Base-by-base conservation (phyloP, 345 rosid genomes). In the Gossypium herbaceum region DNA sequence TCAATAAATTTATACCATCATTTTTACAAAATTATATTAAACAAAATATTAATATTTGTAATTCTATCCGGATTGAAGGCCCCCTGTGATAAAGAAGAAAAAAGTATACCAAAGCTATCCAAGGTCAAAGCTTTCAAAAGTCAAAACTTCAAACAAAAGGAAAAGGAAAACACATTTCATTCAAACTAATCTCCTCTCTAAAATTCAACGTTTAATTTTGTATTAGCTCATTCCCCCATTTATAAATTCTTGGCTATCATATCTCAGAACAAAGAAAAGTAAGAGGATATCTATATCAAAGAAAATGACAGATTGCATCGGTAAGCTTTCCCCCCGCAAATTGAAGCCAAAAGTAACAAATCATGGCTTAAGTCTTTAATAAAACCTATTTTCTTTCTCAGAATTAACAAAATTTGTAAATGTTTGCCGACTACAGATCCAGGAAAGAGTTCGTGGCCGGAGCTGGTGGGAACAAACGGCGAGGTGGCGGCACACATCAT, bases 371-470 rank as follows among this genome's bases (percentile, higher is more conserved):
- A 22, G 62, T 3, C 34, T 58, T 58, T 34, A 34, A 12, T 50
- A 50, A 50, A 12, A 9, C 16, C 54, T 13, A 50, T 3, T 22
- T 58, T 11, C 0, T 58, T 58, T 22, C 34, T 56, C 13, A 20
- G 20, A 9, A 56, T 56, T 9, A 2, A 5, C 41, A 34, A 34
- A 1, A 7, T 34, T 34, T 34, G 41, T 34, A 34, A 45, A 45
- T 59, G 24, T 34, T 63, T n/a, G 24, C 3, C 24, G 6, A 10
- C n/a, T 16, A 4, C 8, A 24, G 72, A 25, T 68, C 9, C 13
- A 25, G 81, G 80, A 58, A 78, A 85, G 82, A 78, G 72, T 5
- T 79, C 76, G 47, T 83, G 88, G 88, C 78, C 86, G 7, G 85
- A 83, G 66, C 72, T 85, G 62, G 85, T 83, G 73, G 86, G 88